Evolutionary conservation across 2,329 filamentous ascomycete species (phyloP), one percentile per base, ranked within the genome.

Genomic region (Xylaria sp.): DNA sequence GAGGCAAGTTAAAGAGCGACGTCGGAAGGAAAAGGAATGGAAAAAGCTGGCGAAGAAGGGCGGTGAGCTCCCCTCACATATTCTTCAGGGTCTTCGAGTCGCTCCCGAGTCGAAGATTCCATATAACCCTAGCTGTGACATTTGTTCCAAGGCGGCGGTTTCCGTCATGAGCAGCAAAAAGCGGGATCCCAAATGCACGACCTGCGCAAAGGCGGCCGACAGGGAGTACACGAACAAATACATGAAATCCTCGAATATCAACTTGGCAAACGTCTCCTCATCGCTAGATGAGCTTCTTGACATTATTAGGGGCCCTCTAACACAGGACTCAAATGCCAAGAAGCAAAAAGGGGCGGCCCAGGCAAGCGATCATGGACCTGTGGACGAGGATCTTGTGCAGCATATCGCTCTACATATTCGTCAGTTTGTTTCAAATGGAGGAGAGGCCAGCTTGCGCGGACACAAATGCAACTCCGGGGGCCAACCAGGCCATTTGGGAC

Each of bases 351-450:
- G 25, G 20, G 10, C 48, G 8, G 5, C 9, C 2, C 6, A 39
- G 15, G 12, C 20, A 15, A 10, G 56, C 18, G 56, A 56, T 15
- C 52, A 68, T 25, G 48, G 18, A 15, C 34, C 55, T 12, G 7
- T 23, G 34, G 69, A 75, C 5, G 63, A 70, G 23, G 71, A 75
- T 9, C 69, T 76, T 52, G 56, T 70, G 1, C 63, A 70, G n/a
- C 75, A 76, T 20, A 72, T 76, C 23, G 37, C 70, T 44, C 41
- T 50, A 23, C 74, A 76, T 48, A 61, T 76, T 34, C 71, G 70
- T 18, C 63, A 74, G 12, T 65, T 73, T 8, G 59, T 65, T 32
- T 62, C 67, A 15, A 58, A 55, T 23, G 60, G 72, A 25, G 64
- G 28, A 59, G 70, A 71, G 48, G 37, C 63, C 15, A 41, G 32